Base-by-base conservation (phyloP, 176 grass and related monocot genomes). In the Phoenix roebelenii region DNA sequence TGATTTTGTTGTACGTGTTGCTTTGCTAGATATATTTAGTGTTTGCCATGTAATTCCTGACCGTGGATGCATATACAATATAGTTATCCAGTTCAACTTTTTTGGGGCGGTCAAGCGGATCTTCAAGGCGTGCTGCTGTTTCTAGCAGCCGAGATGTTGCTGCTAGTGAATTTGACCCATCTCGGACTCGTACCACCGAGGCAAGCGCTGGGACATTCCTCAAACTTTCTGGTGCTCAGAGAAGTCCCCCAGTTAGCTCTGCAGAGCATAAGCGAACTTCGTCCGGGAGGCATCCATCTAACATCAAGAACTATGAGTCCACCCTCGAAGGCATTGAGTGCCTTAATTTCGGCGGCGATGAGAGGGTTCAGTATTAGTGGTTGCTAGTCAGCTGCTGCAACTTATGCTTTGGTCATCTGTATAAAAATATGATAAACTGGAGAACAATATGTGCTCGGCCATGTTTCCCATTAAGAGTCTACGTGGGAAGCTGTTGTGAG, bases 21-120 rank as follows among this genome's bases (percentile, higher is more conserved):
- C 32, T 28, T 5, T 28, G 26, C 26, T 28, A 28, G 26, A 28
- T 28, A 23, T 51, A 12, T 68, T 68, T 69, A 63, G 68, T 65
- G 49, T 59, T 61, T 75, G 55, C 66, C 58, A 57, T 80, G 58
- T 72, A 67, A 72, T 73, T 74, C 72, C 70, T 89, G 76, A 95
- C 66, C 51, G 22, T 72, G 57, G 76, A 78, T 61, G 9, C 58
- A 77, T 73, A 66, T 62, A 60, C 58, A 1, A 26, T 85, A 68
- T 79, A 95, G 90, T 85, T 89, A 32, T 78, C 85, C 76, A 86
- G 90, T 79, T 95, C 79, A 17, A 63, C 70, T 53, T 78, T 78
- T 72, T 75, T 80, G 85, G 82, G 79, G 58, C 70, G 76, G 48
- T 72, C 90, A 80, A 82, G 85, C 39, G 79, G 82, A 67, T 95